These are phyloP conservation scores for Oryza meyeriana DNA, from an alignment of 176 grass and related monocot genomes.

Conservation along the genomic window DNA sequence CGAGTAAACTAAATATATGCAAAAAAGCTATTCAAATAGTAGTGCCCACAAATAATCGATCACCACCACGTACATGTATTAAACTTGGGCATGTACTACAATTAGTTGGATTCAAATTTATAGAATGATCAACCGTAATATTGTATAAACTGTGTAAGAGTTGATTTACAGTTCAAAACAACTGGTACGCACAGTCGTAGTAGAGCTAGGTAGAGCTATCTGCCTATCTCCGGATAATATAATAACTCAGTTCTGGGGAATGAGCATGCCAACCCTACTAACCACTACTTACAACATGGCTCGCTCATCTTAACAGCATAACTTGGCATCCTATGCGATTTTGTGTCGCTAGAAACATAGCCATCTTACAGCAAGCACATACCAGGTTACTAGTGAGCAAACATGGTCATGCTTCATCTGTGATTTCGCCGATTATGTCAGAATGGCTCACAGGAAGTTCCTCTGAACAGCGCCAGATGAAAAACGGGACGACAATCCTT, in stretches of 20 bases:
- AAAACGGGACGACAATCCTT: conserved; percentile 78
- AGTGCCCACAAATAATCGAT: no score
- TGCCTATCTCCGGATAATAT: not conserved
- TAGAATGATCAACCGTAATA: not conserved
- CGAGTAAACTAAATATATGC: no score
- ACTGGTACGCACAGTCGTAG: not conserved
- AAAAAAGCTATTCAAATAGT: no score
- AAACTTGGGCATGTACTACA: not conserved
- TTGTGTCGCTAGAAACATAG: not conserved
- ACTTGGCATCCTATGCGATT: not conserved
- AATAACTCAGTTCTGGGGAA: not conserved
- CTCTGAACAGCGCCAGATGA: conserved; percentile 72
- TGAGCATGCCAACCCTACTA: not conserved
- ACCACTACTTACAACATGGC: not conserved
- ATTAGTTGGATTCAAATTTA: not conserved
- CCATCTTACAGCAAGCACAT: not conserved
- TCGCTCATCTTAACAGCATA: not conserved
- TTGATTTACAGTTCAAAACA: not conserved
- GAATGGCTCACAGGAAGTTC: conserved; percentile 62
- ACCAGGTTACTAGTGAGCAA: not conserved
- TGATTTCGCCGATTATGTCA: not conserved
- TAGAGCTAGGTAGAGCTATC: not conserved
- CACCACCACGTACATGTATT: not conserved
- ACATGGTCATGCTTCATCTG: not conserved
- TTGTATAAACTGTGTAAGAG: not conserved